Evolutionary conservation across 1,284 basidiomycete genomes (phyloP), one percentile per base, ranked within the genome.

Genomic region (Moesziomyces sp.): DNA sequence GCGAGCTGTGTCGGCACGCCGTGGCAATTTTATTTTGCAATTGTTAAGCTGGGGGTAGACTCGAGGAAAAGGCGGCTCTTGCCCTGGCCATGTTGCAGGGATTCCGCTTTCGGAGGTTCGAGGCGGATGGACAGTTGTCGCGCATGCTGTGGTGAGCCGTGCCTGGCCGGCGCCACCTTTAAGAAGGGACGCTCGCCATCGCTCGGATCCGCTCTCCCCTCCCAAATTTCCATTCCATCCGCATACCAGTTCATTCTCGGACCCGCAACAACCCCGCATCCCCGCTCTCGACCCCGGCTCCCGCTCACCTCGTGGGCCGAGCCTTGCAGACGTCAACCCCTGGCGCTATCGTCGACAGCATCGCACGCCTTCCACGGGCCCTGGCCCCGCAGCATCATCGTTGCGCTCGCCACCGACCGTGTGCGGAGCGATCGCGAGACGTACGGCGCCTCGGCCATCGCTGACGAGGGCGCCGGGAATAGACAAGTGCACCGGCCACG

Each of bases 161-260:
- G 35, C 35, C 13, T 38, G 13, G 35, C 35, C 35, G 13, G 35
- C 4, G 14, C 14, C 10, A 16, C 16, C 35, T 18, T 18, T 38
- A 18, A n/a, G 26, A 44, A 26, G 51, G 14, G n/a, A 26, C 55
- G 57, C 48, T 59, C 66, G 46, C 57, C 66, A 69, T 46, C 66
- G 62, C 49, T 69, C 66, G 66, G 66, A 69, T 69, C 66, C 66
- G 66, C 66, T 50, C 66, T 62, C 49, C 40, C 33, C 46, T 51
- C 38, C 26, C 44, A 49, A 58, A 52, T 53, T 44, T 54, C 62
- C 56, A 58, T 67, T 40, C 56, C 52, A 9, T 49, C 58, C 52
- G 14, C 2, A 14, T 38, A 38, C 35, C 10, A 53, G n/a, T 51
- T 24, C 57, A 38, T 57, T 67, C 54, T 61, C 64, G 64, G 64